Percentiles rank a stretch among this genome's conserved stretches.
phyloP scores from a whole-genome alignment of 805 yeast genomes.

The Kodamaea leandrae region DNA sequence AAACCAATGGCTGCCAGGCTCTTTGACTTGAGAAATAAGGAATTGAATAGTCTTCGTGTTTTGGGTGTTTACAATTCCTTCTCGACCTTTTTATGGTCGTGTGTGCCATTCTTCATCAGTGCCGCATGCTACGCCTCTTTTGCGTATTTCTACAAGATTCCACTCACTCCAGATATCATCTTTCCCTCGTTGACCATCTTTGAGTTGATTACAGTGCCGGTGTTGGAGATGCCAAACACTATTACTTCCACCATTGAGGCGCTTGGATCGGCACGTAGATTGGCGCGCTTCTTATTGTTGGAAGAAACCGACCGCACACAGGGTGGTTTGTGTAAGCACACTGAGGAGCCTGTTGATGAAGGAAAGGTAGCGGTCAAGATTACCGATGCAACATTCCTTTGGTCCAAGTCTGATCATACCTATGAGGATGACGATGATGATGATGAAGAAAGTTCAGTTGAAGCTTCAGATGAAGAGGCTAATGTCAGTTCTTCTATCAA shows the following conservation, averaged over 20 bases:
- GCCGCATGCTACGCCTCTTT: constrained; percentile 32
- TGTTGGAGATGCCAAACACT: constrained; percentile 30
- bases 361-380: constrained; percentile 41
- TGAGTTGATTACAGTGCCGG: constrained; percentile 34
- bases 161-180: constrained; percentile 35
- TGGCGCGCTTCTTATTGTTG: constrained; percentile 28
- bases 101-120: constrained; percentile 37
- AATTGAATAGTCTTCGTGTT: constrained; percentile 24
- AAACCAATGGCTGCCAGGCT: constrained; percentile 35
- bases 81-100: constrained; percentile 33
- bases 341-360: background rate
- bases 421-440: constrained; percentile 1
- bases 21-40: constrained; percentile 33
- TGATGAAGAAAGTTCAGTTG: no score
- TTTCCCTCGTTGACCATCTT: constrained; percentile 41
- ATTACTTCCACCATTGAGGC: constrained; percentile 30
- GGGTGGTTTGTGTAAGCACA: constrained; percentile 1
- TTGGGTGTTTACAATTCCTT: constrained; percentile 35
- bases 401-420: constrained; percentile 16
- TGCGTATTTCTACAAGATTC: constrained; percentile 20
- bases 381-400: constrained; percentile 32
- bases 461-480: constrained; percentile 4
- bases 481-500: background rate
- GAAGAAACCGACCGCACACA: constrained; percentile 30
- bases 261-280: constrained; percentile 32